Base-by-base conservation (phyloP, 2,329 filamentous ascomycete species). In the Metarhizium humberi region DNA sequence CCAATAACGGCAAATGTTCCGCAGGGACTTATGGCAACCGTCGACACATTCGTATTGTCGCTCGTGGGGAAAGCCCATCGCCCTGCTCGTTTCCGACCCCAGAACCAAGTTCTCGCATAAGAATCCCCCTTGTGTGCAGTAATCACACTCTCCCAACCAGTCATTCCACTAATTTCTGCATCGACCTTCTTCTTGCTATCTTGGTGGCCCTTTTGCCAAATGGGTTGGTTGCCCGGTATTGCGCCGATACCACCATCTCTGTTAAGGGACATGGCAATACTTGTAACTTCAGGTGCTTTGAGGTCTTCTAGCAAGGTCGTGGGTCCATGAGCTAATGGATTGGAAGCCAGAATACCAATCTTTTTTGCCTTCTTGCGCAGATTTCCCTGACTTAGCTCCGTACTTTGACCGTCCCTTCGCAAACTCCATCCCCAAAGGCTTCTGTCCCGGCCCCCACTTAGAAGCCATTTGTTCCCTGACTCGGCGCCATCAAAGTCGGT, bases 391-490 rank as follows among this genome's bases (percentile, higher is more conserved):
- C 91, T 96, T 42, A 99, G 75, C 71, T 99, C 94, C 1, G 88
- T 84, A 68, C 90, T 96, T 71, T 99, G 95, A 1, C 91, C 92
- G 68, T 99, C 94, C 53, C 90, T 88, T 47, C 94, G 87, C 68
- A 99, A 75, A 78, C 92, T 97, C 84, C 95, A 96, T 1, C 89
- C 92, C 92, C 94, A 97, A 2, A 99, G 77, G 70, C 91, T 96
- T 61, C 91, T 83, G 66, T 99, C 95, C 63, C 85, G 82, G 57
- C 91, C 92, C 61, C 89, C 90, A 64, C 91, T 96, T 55, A 99
- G 77, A 6, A 97, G 76, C 92, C 92, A 97, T 72, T 97, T 97
- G 56, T 92, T 94, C 49, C 85, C 85, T 47, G 86, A 85, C 62
- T 96, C 92, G 6, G 90, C 84, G 16, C 92, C 92, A 63, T 97